Base-by-base conservation (phyloP, 495 filamentous ascomycete species). In the Podospora australis region DNA sequence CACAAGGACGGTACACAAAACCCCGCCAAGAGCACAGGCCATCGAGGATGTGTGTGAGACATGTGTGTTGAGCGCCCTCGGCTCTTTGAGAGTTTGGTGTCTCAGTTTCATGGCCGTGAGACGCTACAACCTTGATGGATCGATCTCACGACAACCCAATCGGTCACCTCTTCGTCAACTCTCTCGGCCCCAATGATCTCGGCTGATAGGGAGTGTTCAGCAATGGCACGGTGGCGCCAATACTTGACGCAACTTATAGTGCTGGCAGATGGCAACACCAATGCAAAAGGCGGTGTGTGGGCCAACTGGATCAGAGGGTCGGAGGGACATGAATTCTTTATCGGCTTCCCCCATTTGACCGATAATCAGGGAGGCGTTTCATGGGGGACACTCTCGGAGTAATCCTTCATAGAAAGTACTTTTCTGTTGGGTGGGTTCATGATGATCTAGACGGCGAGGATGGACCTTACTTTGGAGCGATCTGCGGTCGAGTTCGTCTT, bases 241-340 rank as follows among this genome's bases (percentile, higher is more conserved):
- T 43, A 23, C 38, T 43, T 14, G 40, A 43, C 17, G 40, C 40
- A 43, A 3, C 22, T 25, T 43, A 43, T 43, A 43, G 20, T 43
- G 40, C 40, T 24, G 40, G 40, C 2, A 23, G 21, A 23, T 21
- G 23, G 40, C 14, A 20, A 41, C 14, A 41, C 17, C 39, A 41
- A 20, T 13, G 8, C 20, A 43, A 43, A 43, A 43, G 40, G 40
- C 40, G 40, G 40, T 43, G 40, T 16, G 32, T 4, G 13, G 11
- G 6, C 32, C n/a, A 6, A 36, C 14, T 36, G 32, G 19, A 36
- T 36, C 32, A 36, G 6, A 26, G 23, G 22, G 14, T 24, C n/a
- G 20, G 22, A n/a, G 21, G 8, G 22, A 8, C 40, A 13, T 23
- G 14, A 24, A 23, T 16, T 43, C 13, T 14, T 9, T 4, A 43